Evolutionary conservation across 1,139 yeast genomes (phyloP), one percentile per base, ranked within the genome.

Genomic region (Candida labiduridarum): DNA sequence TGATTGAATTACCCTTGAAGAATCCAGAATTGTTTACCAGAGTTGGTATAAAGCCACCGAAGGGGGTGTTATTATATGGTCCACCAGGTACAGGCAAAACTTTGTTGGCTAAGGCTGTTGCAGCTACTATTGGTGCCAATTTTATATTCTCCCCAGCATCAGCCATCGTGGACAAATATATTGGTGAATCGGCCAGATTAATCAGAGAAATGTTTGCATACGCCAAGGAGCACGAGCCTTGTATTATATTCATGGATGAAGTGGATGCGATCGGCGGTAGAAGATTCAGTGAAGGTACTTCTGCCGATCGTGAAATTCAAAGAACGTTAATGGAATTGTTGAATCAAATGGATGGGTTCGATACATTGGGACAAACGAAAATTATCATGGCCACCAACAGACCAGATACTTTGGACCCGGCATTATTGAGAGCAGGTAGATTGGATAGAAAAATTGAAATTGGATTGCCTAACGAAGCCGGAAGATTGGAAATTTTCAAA

Each of bases 61-160:
- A 94, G 72, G 99, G 99, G 66, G 99, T 95, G 14, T 76, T 95
- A 57, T 78, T 95, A 52, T 95, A 95, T 64, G 99, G 99, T 2
- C 99, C 99, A n/a, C 99, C 99, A 27, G 99, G 99, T 62, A 94
- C 99, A 0, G 99, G 99, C 67, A 94, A 94, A 68, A 94, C 99
- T 0, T 76, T 94, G 55, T 79, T 94, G 61, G 99, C 99, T 11
- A 92, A 94, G 66, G 99, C 99, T 0, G 98, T 92, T 42, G 99
- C 99, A 5, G 98, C 99, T 44, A 94, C 98, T 5, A 90, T 95
- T 62, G 99, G 98, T 47, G 97, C 98, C 45, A 95, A 95, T 70
- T 95, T 95, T 72, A 94, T 95, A 56, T 94, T 94, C 64, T 89
- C 97, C 11, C 99, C 99, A 11, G 98, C 99, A 1, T 89, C 97